These are phyloP conservation scores for Diaporthe ampelina DNA, from an alignment of 2,329 filamentous ascomycete species.

Conservation along the genomic window DNA sequence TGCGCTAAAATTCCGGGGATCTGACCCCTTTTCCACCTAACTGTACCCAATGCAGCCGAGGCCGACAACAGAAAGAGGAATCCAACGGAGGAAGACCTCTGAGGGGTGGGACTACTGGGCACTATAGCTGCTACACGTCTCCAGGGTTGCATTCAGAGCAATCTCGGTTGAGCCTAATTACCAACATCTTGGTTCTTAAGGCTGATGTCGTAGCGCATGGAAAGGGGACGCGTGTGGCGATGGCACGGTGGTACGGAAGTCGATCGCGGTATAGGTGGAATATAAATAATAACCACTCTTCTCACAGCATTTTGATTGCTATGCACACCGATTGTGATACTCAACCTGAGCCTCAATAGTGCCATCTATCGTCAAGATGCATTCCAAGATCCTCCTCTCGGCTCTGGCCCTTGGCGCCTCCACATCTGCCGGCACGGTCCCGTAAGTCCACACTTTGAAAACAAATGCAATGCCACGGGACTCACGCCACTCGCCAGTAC, in stretches of 20 bases:
- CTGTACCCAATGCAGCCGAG: constrained; percentile 4
- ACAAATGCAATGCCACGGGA: neutral
- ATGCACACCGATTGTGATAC: neutral
- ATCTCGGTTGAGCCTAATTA: constrained; percentile 34
- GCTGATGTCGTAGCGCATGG: constrained; percentile 12
- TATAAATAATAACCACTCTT: constrained; percentile 27
- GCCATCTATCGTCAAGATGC: constrained; percentile 7
- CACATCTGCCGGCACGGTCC: constrained; percentile 24
- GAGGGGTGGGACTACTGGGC: constrained; percentile 20
- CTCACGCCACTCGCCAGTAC: neutral
- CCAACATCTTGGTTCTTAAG: constrained; percentile 28
- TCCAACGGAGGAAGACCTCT: constrained; percentile 3
- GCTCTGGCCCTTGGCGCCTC: constrained; percentile 15
- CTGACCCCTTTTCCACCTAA: neutral
- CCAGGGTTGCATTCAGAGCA: constrained; percentile 15
- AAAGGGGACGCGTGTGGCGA: constrained; percentile 15
- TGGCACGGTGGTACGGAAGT: constrained; percentile 27
- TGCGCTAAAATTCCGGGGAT: constrained; percentile 16
- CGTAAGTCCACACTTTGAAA: neutral
- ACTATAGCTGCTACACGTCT: constrained; percentile 24
- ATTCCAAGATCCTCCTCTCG: constrained; percentile 17
- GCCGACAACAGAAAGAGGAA: neutral
- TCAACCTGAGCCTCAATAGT: neutral
- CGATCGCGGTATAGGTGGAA: neutral
- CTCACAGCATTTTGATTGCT: constrained; percentile 1